These are phyloP conservation scores for Apostasia shenzhenica DNA, from an alignment of 106 monocot genomes.

Conservation along the genomic window DNA sequence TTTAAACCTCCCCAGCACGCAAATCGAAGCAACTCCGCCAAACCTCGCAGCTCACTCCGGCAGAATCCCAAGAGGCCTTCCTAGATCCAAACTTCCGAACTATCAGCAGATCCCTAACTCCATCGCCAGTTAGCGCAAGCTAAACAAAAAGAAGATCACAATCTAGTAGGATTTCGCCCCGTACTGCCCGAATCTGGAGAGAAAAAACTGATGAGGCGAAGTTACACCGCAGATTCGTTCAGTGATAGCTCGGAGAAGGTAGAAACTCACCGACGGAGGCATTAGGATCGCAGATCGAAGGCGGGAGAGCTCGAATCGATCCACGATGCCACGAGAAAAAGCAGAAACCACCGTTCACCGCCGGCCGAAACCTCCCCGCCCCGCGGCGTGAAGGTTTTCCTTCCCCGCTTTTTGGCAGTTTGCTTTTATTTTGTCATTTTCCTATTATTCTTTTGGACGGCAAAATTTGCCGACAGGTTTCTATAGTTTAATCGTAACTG, in stretches of 20 bases:
- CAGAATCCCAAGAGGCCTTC: constrained; percentile 15
- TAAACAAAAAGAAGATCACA: too few relatives aligned
- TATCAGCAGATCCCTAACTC: background rate
- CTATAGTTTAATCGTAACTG: too few relatives aligned
- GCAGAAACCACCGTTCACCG: background rate
- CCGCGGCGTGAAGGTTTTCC: background rate
- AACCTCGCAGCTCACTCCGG: constrained; percentile 3
- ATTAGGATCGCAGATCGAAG: background rate
- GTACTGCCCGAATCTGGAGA: constrained; percentile 3
- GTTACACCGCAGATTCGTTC: background rate
- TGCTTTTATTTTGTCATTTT: too few relatives aligned
- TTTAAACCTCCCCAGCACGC: background rate
- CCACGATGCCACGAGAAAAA: background rate
- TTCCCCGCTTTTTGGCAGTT: background rate
- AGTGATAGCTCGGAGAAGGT: background rate
- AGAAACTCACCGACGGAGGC: background rate
- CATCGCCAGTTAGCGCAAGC: background rate
- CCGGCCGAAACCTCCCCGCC: background rate
- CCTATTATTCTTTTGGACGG: too few relatives aligned
- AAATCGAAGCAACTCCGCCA: background rate
- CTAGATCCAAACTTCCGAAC: background rate
- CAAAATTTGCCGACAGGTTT: too few relatives aligned
- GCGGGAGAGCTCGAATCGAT: background rate
- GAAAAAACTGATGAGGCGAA: background rate
- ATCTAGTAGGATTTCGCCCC: background rate